Evolutionary conservation across 768 basidiomycete genomes (phyloP), one percentile per base, ranked within the genome.

Genomic region (Hericium alpestre): DNA sequence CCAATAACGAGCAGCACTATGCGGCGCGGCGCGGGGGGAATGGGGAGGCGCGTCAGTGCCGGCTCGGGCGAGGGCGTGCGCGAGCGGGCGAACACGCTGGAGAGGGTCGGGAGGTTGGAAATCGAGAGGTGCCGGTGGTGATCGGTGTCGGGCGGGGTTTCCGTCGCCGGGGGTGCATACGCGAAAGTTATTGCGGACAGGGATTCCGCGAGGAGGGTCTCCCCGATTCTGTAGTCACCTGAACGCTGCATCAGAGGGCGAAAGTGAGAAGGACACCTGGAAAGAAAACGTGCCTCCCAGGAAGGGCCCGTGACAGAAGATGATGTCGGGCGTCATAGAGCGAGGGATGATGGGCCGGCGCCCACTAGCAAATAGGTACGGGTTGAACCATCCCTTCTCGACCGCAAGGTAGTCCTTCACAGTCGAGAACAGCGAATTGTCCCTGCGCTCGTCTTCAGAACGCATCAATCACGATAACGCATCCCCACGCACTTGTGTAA

Each of bases 321-420:
- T 68, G 9, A 85, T 70, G 66, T 86, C 84, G 25, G 84, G 83
- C 66, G 75, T 82, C 76, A 84, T 79, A 22, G 74, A 73, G 41
- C 83, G 73, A 1, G 79, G 82, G 55, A 83, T 84, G 63, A 80
- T 73, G 7, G 83, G 83, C 50, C 82, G 68, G 10, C 79, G 75
- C 2, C 73, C 74, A 56, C 80, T 83, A 4, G 82, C 81, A 64
- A 82, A 85, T 1, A 84, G 71, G 64, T 84, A 83, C 0, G 82
- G 82, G 12, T 77, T 80, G 67, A 84, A 84, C 83, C 84, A 84
- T 13, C 82, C 83, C 66, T 84, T 83, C 67, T 81, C 79, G 3
- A 81, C 70, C 2, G 81, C 74, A 47, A 85, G 69, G 56, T 84
- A 85, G 54, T 83, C 82, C 62, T 78, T 83, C 18, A 86, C 79